Evolutionary conservation across 2,329 filamentous ascomycete genomes (phyloP).

Genomic region (Botrytis byssoidea): DNA sequence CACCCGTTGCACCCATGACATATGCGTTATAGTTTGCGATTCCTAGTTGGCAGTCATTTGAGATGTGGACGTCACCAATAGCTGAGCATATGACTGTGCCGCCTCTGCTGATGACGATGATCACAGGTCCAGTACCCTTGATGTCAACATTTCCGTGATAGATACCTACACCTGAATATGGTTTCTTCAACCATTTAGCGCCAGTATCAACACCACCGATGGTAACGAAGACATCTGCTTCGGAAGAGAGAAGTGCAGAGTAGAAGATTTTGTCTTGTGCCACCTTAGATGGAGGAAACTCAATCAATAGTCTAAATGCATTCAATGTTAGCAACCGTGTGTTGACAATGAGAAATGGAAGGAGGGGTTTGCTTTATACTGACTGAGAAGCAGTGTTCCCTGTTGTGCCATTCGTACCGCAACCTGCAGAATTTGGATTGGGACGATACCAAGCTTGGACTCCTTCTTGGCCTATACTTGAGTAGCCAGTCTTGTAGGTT

Average conservation of each 20-base stretch:
- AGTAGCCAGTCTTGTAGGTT: constrained; percentile 1
- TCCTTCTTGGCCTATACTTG: not conserved
- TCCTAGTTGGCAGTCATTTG: not conserved
- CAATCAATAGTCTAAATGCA: not conserved
- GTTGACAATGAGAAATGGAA: not conserved
- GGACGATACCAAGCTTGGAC: constrained; percentile 9
- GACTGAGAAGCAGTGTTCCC: constrained; percentile 10
- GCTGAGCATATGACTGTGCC: not conserved
- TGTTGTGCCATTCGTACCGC: not conserved
- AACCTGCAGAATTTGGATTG: constrained; percentile 3
- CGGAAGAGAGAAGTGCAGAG: not conserved
- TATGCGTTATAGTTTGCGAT: constrained; percentile 5
- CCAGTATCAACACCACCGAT: not conserved
- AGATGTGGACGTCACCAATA: not conserved
- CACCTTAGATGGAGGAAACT: not conserved
- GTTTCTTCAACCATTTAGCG: not conserved
- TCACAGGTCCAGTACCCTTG: not conserved
- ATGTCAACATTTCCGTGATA: constrained; percentile 10
- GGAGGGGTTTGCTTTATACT: not conserved
- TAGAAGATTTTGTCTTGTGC: constrained; percentile 8
- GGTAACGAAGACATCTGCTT: constrained; percentile 1
- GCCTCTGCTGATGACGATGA: not conserved
- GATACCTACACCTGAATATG: not conserved
- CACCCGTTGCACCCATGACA: not conserved
- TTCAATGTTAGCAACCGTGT: not conserved